Evolutionary conservation across 208 protist genomes (phyloP), one percentile per base, ranked within the genome.

Genomic region (Leishmania turanica): DNA sequence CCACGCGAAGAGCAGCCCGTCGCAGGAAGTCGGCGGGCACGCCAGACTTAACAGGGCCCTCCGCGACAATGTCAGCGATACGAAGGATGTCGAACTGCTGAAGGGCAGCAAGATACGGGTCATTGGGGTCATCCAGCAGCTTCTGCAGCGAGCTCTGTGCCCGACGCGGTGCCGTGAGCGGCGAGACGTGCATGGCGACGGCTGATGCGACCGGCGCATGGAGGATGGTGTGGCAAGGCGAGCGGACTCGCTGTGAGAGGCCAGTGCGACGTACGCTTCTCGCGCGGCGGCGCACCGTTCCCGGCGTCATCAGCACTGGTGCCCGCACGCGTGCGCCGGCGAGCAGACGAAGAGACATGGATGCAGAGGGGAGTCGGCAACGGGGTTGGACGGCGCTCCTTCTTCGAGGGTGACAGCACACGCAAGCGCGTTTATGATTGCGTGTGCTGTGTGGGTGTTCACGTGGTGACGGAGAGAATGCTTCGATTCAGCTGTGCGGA

Each of bases 71-170:
- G 49, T n/a, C 69, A 3, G 89, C 82, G 42, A 96, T 91, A 45
- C 83, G 81, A 17, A 60, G 77, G n/a, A 96, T 65, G 75, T 96
- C 81, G 7, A 93, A 75, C 17, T 92, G 80, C 68, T 88, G 84
- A 62, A 94, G 76, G 27, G 88, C 86, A 5, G 51, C 74, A 9
- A 94, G 77, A 75, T 93, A 96, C 1, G 85, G 82, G 72, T 96
- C 92, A 27, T n/a, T 87, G 21, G 62, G 78, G 66, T 94, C 88
- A 6, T 88, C 73, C 40, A 96, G 82, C 24, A 96, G 75, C 51
- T 69, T 85, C 56, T 90, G 84, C 53, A 96, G 79, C 1, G 88
- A 83, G 80, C 90, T 84, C 66, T 91, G 86, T 2, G 49, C 21
- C 71, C 92, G 92, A 40, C 62, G 58, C 34, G 77, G 2, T 34